A percentile compares a stretch with the other conserved stretches of the same genome.
Conservation (phyloP, 257 asterid genomes). For the Marsdenia floribunda region DNA sequence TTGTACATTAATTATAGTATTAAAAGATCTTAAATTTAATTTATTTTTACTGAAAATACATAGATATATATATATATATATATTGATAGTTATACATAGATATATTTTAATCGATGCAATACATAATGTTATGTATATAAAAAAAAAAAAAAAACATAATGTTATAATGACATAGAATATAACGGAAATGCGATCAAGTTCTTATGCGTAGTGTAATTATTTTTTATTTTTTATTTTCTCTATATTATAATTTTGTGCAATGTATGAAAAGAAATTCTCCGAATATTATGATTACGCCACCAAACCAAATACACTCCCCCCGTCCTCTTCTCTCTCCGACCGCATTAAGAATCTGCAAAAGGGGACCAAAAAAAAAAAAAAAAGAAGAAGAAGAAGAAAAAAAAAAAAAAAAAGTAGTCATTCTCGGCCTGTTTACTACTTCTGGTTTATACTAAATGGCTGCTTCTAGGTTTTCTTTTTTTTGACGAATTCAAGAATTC, state of each 20-base stretch:
- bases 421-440: slow-evolving; percentile 7
- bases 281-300: slow-evolving; percentile 29
- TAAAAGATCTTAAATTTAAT: too few relatives aligned
- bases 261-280: background rate
- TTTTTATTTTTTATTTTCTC: background rate
- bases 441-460: slow-evolving; percentile 24
- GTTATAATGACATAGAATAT: too few relatives aligned
- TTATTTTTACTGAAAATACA: too few relatives aligned
- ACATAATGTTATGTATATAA: too few relatives aligned
- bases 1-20: too few relatives aligned
- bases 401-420: slow-evolving; percentile 2
- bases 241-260: background rate
- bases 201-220: background rate
- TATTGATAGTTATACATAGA: too few relatives aligned
- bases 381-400: too few relatives aligned
- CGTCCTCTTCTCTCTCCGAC: slow-evolving; percentile 19
- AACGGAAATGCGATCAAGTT: too few relatives aligned
- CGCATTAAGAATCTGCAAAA: slow-evolving; percentile 12
- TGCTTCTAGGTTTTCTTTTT: slow-evolving; percentile 28
- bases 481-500: slow-evolving; percentile 20
- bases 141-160: too few relatives aligned
- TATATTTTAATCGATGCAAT: too few relatives aligned
- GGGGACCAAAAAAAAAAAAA: slow-evolving; percentile 5
- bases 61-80: too few relatives aligned
- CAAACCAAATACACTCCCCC: slow-evolving; percentile 18